phyloP scores from a whole-genome alignment of 2,329 filamentous ascomycete species.

The Bipolaris sorokiniana region DNA sequence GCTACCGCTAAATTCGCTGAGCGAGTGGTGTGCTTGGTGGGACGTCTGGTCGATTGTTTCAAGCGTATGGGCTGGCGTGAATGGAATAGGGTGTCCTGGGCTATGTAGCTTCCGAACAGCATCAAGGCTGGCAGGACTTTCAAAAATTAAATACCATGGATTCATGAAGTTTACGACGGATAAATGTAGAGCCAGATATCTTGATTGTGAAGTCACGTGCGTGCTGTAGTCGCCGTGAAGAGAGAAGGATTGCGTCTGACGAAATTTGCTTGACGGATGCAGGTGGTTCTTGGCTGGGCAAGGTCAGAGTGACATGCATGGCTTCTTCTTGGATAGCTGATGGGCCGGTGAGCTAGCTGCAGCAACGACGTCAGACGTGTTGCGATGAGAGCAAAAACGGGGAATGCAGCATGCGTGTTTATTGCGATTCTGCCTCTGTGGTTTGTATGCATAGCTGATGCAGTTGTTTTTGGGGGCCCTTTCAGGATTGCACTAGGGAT shows the following conservation, averaged over 20 bases:
- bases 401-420: background rate
- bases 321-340: constrained; percentile 17
- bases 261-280: background rate
- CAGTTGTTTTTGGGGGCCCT: background rate
- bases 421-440: background rate
- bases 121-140: constrained; percentile 32
- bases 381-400: background rate
- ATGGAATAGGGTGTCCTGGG: constrained; percentile 44
- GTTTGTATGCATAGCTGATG: background rate
- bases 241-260: background rate
- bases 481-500: constrained; percentile 7
- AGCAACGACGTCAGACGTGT: constrained; percentile 19
- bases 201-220: background rate
- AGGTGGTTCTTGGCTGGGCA: constrained; percentile 6
- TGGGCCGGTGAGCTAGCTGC: constrained; percentile 17
- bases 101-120: constrained; percentile 39
- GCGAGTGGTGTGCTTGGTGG: constrained; percentile 36
- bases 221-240: background rate
- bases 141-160: constrained; percentile 44
- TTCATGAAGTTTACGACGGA: constrained; percentile 37
- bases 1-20: constrained; percentile 76
- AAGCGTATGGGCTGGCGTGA: constrained; percentile 43
- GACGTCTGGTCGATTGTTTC: constrained; percentile 40
- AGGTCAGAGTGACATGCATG: constrained; percentile 5
- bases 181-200: background rate